phyloP scores from a whole-genome alignment of 441 rosid species.

The Erodium texanum region DNA sequence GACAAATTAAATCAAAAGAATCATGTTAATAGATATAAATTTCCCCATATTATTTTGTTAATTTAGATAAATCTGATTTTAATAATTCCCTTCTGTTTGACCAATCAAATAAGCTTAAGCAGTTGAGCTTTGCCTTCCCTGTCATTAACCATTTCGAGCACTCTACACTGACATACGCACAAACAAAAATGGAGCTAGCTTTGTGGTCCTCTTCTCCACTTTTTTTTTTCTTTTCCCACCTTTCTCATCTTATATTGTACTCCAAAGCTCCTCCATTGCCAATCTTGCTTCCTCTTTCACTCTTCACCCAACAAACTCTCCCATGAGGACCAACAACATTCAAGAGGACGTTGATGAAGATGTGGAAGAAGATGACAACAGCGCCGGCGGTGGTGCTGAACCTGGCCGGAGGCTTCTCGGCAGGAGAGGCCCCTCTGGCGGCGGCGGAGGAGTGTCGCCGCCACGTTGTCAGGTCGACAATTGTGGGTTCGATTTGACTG shows the following conservation, averaged over 20 bases:
- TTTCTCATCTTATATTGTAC: not conserved
- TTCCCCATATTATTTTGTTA: too few relatives aligned
- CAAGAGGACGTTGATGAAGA: not conserved
- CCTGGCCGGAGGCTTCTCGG: constrained; percentile 15
- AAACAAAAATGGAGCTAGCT: not conserved
- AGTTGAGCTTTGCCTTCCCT: too few relatives aligned
- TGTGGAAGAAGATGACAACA: not conserved
- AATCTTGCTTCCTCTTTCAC: too few relatives aligned
- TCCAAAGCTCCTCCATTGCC: not conserved
- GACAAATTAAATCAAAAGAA: too few relatives aligned
- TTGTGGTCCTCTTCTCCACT: not conserved
- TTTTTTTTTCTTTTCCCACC: not conserved
- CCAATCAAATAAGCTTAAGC: too few relatives aligned
- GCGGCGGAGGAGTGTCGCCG: constrained; percentile 27
- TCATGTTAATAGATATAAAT: too few relatives aligned
- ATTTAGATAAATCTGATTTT: too few relatives aligned
- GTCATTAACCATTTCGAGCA: too few relatives aligned
- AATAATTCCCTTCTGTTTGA: too few relatives aligned
- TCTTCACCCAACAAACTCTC: not conserved
- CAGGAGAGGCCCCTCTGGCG: constrained; percentile 29
- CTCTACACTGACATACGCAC: too few relatives aligned
- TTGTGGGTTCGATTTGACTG: constrained; percentile 39
- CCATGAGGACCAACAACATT: not conserved
- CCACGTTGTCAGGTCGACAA: constrained; percentile 49
- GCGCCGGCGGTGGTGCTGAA: too few relatives aligned